A percentile compares a stretch with the other conserved stretches of the same genome.
Conservation (phyloP, 2,329 filamentous ascomycete species). For the Ceratocystis ficicola region DNA sequence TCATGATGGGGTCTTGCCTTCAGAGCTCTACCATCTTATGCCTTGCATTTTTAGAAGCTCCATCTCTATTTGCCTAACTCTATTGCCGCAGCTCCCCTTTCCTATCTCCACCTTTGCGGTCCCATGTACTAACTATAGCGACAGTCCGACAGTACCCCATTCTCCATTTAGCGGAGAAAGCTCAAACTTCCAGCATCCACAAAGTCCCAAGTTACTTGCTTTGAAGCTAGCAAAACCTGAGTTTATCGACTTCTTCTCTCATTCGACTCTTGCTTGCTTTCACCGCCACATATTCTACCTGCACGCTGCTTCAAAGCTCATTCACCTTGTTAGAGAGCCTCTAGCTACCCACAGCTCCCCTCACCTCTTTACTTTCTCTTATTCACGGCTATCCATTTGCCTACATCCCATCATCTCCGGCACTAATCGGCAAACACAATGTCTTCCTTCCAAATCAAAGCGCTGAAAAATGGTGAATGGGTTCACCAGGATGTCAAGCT, state of each 20-base stretch:
- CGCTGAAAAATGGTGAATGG: conserved; percentile 45
- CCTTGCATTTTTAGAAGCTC: neutral
- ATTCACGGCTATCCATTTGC: neutral
- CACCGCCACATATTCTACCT: neutral
- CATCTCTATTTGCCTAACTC: neutral
- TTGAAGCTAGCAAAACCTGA: neutral
- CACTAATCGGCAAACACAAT: neutral
- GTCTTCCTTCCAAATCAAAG: conserved; percentile 38
- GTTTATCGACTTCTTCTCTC: neutral
- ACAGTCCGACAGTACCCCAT: neutral
- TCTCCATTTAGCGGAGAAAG: neutral
- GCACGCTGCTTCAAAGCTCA: neutral
- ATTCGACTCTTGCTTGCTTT: neutral
- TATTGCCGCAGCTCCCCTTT: neutral
- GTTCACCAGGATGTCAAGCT: conserved; percentile 42
- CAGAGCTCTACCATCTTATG: neutral
- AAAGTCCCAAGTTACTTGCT: neutral
- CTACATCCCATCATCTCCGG: neutral
- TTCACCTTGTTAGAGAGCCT: neutral
- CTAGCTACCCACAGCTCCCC: neutral
- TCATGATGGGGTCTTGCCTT: neutral
- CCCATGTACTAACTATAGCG: conserved; percentile 3
- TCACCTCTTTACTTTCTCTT: conserved; percentile 2
- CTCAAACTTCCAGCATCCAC: neutral
- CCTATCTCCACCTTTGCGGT: conserved; percentile 1